phyloP scores from a whole-genome alignment of 768 basidiomycete species.

The Pulveroboletus ravenelii region DNA sequence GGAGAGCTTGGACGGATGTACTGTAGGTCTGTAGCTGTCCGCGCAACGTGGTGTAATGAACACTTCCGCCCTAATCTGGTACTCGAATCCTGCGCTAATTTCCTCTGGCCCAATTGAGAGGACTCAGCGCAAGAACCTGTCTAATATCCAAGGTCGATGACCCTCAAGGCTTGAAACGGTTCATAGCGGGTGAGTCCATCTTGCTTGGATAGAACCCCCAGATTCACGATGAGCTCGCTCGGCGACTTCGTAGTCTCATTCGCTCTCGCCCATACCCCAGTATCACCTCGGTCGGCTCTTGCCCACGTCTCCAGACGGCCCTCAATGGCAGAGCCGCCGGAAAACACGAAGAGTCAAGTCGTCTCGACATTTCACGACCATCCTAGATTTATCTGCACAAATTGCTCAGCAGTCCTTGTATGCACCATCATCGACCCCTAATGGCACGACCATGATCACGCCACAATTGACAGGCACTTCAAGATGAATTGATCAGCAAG shows the following conservation, averaged over 20 bases:
- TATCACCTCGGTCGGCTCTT: neutral
- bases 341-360: slow-evolving; percentile 53
- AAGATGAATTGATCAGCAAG: slow-evolving; percentile 84
- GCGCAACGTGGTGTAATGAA: neutral
- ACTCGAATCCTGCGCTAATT: neutral
- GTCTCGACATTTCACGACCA: slow-evolving; percentile 58
- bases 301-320: neutral
- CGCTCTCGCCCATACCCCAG: slow-evolving; percentile 5
- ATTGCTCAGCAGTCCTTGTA: slow-evolving; percentile 69
- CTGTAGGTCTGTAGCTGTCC: neutral
- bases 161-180: neutral
- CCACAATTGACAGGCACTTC: slow-evolving; percentile 50
- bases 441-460: neutral
- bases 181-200: slow-evolving; percentile 1
- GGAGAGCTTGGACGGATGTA: neutral
- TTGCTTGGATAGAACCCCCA: neutral
- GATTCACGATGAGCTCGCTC: slow-evolving; percentile 16
- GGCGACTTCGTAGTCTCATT: slow-evolving; percentile 21
- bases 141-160: neutral
- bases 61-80: too few species aligned
- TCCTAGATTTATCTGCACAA: slow-evolving; percentile 64
- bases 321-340: slow-evolving; percentile 23
- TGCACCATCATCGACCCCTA: slow-evolving; percentile 21
- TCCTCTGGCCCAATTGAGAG: slow-evolving; percentile 7
- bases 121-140: slow-evolving; percentile 1